phyloP scores from a whole-genome alignment of 257 asterid genomes.

The Forsythia viridissima region DNA sequence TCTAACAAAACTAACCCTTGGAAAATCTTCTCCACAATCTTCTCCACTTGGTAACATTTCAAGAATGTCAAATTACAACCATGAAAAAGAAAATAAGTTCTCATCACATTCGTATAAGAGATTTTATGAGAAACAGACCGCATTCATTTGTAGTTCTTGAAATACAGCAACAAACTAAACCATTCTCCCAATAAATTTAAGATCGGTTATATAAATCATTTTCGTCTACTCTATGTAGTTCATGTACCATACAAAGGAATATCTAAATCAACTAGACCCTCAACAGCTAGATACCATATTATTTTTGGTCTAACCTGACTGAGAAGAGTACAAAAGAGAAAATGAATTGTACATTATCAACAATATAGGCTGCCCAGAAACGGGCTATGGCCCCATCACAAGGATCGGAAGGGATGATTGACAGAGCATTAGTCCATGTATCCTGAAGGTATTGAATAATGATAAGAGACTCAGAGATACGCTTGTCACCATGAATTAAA shows the following conservation, averaged over 20 bases:
- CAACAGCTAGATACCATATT: not conserved
- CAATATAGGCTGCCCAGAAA: constrained; percentile 60
- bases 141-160: too few relatives aligned
- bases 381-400: constrained; percentile 41
- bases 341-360: constrained; percentile 39
- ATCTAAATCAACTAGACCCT: not conserved
- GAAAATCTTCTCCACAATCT: constrained; percentile 12
- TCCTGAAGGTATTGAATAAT: constrained; percentile 40
- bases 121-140: too few relatives aligned
- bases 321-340: too few relatives aligned
- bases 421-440: constrained; percentile 25
- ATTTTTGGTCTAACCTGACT: too few relatives aligned
- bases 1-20: constrained; percentile 54
- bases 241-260: too few relatives aligned
- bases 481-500: constrained; percentile 34
- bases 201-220: too few relatives aligned
- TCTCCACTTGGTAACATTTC: not conserved
- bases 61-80: constrained; percentile 1
- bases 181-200: not conserved
- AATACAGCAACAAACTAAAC: too few relatives aligned
- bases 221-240: too few relatives aligned
- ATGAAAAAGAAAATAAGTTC: not conserved
- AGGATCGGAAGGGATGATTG: constrained; percentile 31
- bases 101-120: too few relatives aligned
- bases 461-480: constrained; percentile 49